Percentiles rank a stretch among this genome's conserved stretches.
These are phyloP conservation scores for Hyphopichia pseudoburtonii DNA, from an alignment of 1,139 yeast species.

Conservation along the genomic window DNA sequence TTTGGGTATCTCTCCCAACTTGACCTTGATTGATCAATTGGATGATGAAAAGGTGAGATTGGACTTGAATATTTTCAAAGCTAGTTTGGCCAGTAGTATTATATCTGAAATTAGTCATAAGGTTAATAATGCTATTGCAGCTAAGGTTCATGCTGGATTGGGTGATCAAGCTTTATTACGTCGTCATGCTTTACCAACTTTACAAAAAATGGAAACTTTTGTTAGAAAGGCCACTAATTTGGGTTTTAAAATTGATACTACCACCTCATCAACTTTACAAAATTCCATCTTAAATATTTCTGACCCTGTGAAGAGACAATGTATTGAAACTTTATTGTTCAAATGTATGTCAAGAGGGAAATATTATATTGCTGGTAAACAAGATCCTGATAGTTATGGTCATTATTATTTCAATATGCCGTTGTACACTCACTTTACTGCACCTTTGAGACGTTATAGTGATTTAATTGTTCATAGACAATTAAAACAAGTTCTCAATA, in stretches of 20 bases:
- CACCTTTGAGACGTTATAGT: slow-evolving; percentile 89
- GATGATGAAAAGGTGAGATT: slow-evolving; percentile 83
- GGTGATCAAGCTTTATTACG: slow-evolving; percentile 85
- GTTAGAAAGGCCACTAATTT: slow-evolving; percentile 66
- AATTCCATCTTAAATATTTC: slow-evolving; percentile 65
- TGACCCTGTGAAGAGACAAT: slow-evolving; percentile 65
- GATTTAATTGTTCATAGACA: slow-evolving; percentile 93
- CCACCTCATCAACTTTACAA: slow-evolving; percentile 71
- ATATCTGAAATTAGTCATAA: slow-evolving; percentile 77
- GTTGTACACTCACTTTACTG: slow-evolving; percentile 87
- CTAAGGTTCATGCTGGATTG: slow-evolving; percentile 67
- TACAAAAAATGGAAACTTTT: slow-evolving; percentile 79
- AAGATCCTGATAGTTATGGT: slow-evolving; percentile 73
- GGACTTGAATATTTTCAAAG: slow-evolving; percentile 71
- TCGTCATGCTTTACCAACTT: slow-evolving; percentile 82
- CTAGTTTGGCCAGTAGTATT: slow-evolving; percentile 56
- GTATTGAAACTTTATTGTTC: slow-evolving; percentile 75
- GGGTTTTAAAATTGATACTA: slow-evolving; percentile 71
- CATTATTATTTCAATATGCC: slow-evolving; percentile 85
- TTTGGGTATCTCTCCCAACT: slow-evolving; percentile 52
- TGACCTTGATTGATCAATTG: slow-evolving; percentile 73
- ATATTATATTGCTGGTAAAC: slow-evolving; percentile 85
- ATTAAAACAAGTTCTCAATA: slow-evolving; percentile 63
- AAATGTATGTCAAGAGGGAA: slow-evolving; percentile 86
- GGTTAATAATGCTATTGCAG: slow-evolving; percentile 86